phyloP scores from a whole-genome alignment of 441 rosid genomes.

The Dalechampia spathulata region DNA sequence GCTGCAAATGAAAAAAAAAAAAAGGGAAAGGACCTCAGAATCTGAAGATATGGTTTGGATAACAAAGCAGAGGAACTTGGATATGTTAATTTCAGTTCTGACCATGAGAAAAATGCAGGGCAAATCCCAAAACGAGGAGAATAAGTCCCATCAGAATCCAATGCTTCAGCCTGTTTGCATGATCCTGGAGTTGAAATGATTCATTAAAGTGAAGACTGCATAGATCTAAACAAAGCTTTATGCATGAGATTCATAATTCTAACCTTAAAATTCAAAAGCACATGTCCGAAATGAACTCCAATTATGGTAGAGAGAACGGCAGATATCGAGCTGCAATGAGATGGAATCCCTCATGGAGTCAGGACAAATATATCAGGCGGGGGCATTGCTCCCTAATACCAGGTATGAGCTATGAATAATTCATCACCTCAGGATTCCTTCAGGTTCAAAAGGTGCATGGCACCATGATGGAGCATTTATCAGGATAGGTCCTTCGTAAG shows the following conservation, averaged over 20 bases:
- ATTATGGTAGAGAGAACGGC: constrained; percentile 67
- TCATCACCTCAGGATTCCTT: constrained; percentile 51
- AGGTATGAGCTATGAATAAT: background rate
- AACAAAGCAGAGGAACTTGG: background rate
- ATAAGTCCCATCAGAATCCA: constrained; percentile 53
- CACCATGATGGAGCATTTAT: constrained; percentile 78
- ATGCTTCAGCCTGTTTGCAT: constrained; percentile 42
- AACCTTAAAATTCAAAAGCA: constrained; percentile 63
- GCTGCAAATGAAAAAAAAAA: constrained; percentile 29
- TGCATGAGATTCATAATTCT: background rate
- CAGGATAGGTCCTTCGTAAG: constrained; percentile 44
- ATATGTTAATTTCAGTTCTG: constrained; percentile 10
- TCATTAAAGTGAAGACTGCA: constrained; percentile 10
- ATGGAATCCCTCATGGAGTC: background rate
- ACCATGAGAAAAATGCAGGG: constrained; percentile 68
- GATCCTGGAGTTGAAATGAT: constrained; percentile 31
- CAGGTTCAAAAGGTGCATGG: constrained; percentile 81
- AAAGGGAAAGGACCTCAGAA: background rate
- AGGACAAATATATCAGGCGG: too few relatives aligned
- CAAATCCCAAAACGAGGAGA: constrained; percentile 51
- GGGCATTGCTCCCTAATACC: too few relatives aligned
- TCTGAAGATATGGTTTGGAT: background rate
- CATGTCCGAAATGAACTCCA: constrained; percentile 83
- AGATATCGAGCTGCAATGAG: constrained; percentile 60
- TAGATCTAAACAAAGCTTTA: background rate